Evolutionary conservation across 225 moss, liverwort and hornwort genomes (phyloP), one percentile per base, ranked within the genome.

Genomic region (Pleurozium schreberi): DNA sequence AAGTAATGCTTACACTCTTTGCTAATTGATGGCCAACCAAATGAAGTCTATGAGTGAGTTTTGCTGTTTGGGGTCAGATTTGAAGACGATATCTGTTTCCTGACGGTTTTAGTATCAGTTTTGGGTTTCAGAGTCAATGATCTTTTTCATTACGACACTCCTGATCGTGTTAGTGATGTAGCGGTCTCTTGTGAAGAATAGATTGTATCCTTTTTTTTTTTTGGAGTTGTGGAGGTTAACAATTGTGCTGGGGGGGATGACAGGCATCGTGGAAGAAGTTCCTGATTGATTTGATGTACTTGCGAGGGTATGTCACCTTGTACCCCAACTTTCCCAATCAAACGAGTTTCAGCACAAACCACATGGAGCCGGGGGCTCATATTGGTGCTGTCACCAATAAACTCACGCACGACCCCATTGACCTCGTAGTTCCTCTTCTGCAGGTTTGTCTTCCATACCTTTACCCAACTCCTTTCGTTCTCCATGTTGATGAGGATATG

Each of bases 201-300:
- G 17, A 69, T 70, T 43, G 70, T 58, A 55, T 55, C 53, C n/a
- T 19, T 20, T 57, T 55, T 15, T 22, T 57, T 12, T 50, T 47
- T 30, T 49, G 5, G 5, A 75, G 49, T 57, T 42, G 12, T 75
- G 60, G 62, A 85, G 28, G 49, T 28, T 85, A 75, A 85, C 27
- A 62, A 60, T 36, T 49, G 10, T 49, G 49, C 27, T 55, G 30
- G 27, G 58, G 58, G 64, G 57, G 31, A 55, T 88, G 78, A 66
- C 95, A 98, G 91, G 98, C 97, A 42, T 98, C 98, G 45, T 98
- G 98, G 98, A 98, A 98, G 92, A 98, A 98, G 88, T 98, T 95
- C 76, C 88, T 98, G 92, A 97, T 98, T 74, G 98, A 98, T 77
- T 75, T 98, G 85, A 97, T 98, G 98, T 98, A 98, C 85, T 88